phyloP scores from a whole-genome alignment of 805 yeast genomes.

The Naumovozyma castellii region DNA sequence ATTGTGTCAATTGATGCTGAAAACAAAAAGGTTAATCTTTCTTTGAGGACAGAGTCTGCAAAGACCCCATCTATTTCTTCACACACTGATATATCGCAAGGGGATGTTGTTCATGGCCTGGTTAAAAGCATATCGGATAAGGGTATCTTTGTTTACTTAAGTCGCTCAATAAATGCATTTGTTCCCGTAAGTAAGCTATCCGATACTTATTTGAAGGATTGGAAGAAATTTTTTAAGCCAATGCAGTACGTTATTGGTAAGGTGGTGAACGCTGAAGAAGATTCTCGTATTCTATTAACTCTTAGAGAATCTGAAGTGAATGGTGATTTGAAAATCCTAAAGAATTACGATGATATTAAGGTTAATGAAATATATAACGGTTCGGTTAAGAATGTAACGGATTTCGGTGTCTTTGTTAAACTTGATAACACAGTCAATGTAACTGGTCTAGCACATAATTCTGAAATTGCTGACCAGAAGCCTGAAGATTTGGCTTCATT shows the following conservation, averaged over 20 bases:
- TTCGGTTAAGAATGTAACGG: slow-evolving; percentile 63
- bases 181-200: slow-evolving; percentile 75
- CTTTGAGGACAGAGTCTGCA: slow-evolving; percentile 45
- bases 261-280: slow-evolving; percentile 51
- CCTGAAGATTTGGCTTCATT: slow-evolving; percentile 49
- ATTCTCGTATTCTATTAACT: slow-evolving; percentile 62
- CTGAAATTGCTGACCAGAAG: slow-evolving; percentile 68
- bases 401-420: slow-evolving; percentile 84
- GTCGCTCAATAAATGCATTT: slow-evolving; percentile 62
- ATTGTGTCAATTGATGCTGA: slow-evolving; percentile 32
- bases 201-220: slow-evolving; percentile 72
- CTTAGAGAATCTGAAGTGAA: slow-evolving; percentile 71
- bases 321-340: slow-evolving; percentile 53
- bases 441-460: slow-evolving; percentile 79
- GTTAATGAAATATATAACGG: slow-evolving; percentile 73
- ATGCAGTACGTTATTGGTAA: slow-evolving; percentile 72
- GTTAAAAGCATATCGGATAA: slow-evolving; percentile 63
- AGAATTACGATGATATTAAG: slow-evolving; percentile 56
- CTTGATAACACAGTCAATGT: slow-evolving; percentile 65
- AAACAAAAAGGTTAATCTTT: slow-evolving; percentile 49
- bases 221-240: slow-evolving; percentile 68
- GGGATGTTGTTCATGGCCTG: slow-evolving; percentile 74
- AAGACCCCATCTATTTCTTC: slow-evolving; percentile 42
- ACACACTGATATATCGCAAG: slow-evolving; percentile 48
- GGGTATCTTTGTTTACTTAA: slow-evolving; percentile 71